Evolutionary conservation across 257 asterid species (phyloP), one percentile per base, ranked within the genome.

Genomic region (Eustoma russellianum): DNA sequence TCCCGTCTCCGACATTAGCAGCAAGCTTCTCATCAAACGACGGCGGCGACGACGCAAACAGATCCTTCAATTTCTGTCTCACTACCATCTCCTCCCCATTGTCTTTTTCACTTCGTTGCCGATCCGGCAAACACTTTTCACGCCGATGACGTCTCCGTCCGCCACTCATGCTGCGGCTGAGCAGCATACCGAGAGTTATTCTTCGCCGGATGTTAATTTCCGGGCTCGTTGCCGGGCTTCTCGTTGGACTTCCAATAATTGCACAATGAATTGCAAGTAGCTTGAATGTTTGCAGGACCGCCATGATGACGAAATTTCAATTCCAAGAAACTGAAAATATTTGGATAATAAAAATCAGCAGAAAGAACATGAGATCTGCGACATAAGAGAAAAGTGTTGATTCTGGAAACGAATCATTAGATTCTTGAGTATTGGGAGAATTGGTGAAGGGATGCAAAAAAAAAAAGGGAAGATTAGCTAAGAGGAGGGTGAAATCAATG

Each of bases 161-260:
- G 1, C 54, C 64, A 17, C 76, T 70, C 2, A 70, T 72, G 50
- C 66, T 65, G 44, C 90, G 83, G 61, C 80, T 67, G 71, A 90
- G 92, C 8, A 90, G 74, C 98, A 86, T 90, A 0, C 89, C 77
- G 3, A 90, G 94, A 0, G 98, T 90, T 50, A 67, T 86, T 50
- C 95, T 67, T 13, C 95, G 88, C 64, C 97, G 97, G 68, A 90
- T 77, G 62, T 86, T 93, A 74, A 84, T 80, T 13, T 86, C 92
- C 9, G 98, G 96, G 67, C 95, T 85, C 33, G 93, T 55, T 12
- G 90, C 63, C 0, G 97, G 97, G 67, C 98, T 87, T 15, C 86
- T 69, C 14, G 86, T 74, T 34, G 95, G 98, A 54, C 94, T 91
- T 38, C 80, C 83, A 24, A 95, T 83, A 5, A 80, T 84, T 0